These are phyloP conservation scores for Microcos paniculata DNA, from an alignment of 345 rosid species.

Conservation along the genomic window DNA sequence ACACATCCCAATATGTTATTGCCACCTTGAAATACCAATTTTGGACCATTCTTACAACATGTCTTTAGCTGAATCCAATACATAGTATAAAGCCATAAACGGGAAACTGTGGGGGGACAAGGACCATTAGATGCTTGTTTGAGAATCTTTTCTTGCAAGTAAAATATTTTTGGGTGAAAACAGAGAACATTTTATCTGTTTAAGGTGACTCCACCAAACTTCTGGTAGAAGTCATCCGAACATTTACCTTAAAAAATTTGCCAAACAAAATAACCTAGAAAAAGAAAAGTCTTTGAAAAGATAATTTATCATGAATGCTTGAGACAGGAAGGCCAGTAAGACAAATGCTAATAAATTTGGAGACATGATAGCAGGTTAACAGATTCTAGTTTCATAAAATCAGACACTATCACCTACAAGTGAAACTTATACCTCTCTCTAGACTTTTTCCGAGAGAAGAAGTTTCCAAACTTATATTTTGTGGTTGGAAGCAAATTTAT, in stretches of 20 bases:
- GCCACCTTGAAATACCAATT: not conserved
- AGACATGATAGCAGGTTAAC: not conserved
- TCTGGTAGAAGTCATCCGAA: not conserved
- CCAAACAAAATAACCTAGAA: not conserved
- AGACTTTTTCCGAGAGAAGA: slow-evolving; percentile 51
- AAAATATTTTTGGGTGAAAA: not conserved
- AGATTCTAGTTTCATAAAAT: not conserved
- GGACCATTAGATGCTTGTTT: not conserved
- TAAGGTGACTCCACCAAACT: not conserved
- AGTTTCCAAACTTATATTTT: slow-evolving; percentile 53
- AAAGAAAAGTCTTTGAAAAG: not conserved
- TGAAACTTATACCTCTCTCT: slow-evolving; percentile 49
- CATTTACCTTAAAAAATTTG: not conserved
- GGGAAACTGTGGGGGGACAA: not conserved
- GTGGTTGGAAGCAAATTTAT: slow-evolving; percentile 63
- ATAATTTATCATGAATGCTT: not conserved
- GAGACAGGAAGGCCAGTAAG: not conserved
- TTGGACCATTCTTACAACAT: no score
- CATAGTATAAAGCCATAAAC: not conserved
- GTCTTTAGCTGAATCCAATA: not conserved
- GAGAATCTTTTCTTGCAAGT: not conserved
- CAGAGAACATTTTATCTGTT: not conserved
- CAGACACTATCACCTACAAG: not conserved
- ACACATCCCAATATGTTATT: not conserved
- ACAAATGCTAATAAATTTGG: not conserved